Percentiles rank a stretch among this genome's conserved stretches.
These are phyloP conservation scores for Xanthoconium stramineum DNA, from an alignment of 768 basidiomycete genomes.

Conservation along the genomic window DNA sequence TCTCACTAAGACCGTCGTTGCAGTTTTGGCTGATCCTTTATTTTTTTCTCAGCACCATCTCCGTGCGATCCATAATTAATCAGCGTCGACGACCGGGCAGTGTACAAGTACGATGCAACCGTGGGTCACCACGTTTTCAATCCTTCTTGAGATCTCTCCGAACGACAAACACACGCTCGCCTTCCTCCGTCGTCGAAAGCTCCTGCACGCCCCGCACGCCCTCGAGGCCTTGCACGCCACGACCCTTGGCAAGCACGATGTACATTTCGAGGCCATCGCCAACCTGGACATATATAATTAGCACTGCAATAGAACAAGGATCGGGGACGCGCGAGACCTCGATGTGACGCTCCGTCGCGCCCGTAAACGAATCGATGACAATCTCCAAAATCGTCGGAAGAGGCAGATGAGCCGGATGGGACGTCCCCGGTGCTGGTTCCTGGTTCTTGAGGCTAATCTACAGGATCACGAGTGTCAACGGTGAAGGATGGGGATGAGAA, in stretches of 20 bases:
- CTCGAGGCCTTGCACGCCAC: slow-evolving; percentile 56
- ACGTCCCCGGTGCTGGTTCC: slow-evolving; percentile 62
- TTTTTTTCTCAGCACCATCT: not conserved
- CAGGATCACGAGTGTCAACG: slow-evolving; percentile 38
- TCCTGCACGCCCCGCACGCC: slow-evolving; percentile 58
- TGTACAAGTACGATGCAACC: not conserved
- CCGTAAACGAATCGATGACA: slow-evolving; percentile 94
- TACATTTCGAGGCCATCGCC: slow-evolving; percentile 95
- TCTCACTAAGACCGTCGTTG: slow-evolving; percentile 9
- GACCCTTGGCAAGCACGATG: slow-evolving; percentile 72
- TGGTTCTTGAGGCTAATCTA: slow-evolving; percentile 99
- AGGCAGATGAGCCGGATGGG: slow-evolving; percentile 80
- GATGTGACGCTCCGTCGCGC: slow-evolving; percentile 97
- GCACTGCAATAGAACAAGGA: slow-evolving; percentile 1
- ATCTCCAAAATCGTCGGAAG: slow-evolving; percentile 76
- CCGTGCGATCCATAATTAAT: too few species aligned
- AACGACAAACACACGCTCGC: slow-evolving; percentile 75
- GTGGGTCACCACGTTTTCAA: slow-evolving; percentile 29
- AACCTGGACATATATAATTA: slow-evolving; percentile 49
- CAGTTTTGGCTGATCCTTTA: not conserved
- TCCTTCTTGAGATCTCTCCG: slow-evolving; percentile 83
- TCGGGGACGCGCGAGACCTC: slow-evolving; percentile 54
- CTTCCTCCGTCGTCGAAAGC: slow-evolving; percentile 54
- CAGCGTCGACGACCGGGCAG: too few species aligned
- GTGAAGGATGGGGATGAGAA: slow-evolving; percentile 30